Percentiles rank a stretch among this genome's conserved stretches.
These are phyloP conservation scores for Ceratopteris richardii DNA, from an alignment of 75 land plant genomes.

Conservation along the genomic window DNA sequence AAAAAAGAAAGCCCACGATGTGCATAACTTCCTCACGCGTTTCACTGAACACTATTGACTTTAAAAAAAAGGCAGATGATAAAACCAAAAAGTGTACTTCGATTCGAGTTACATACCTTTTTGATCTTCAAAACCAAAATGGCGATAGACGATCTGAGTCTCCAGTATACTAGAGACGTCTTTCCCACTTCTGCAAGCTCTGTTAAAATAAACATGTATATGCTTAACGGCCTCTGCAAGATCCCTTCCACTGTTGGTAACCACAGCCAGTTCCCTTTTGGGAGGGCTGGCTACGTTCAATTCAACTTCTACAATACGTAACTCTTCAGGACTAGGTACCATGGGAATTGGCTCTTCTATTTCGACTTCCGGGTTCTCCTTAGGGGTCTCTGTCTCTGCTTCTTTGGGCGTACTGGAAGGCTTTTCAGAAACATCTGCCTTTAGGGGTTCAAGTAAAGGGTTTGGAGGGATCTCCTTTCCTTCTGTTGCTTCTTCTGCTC, in stretches of 20 bases:
- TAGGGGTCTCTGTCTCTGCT: slow-evolving; percentile 5
- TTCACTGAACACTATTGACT: not conserved
- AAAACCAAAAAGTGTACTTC: slow-evolving; percentile 14
- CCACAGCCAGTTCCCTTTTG: not conserved
- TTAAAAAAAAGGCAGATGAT: not conserved
- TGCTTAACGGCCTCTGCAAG: slow-evolving; percentile 32
- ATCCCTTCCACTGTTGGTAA: not conserved
- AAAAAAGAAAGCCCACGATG: slow-evolving; percentile 15
- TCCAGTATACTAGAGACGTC: slow-evolving; percentile 71
- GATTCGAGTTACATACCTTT: slow-evolving; percentile 8
- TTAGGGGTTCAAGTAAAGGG: slow-evolving; percentile 1
- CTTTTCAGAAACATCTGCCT: slow-evolving; percentile 20
- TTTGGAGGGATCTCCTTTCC: too few relatives aligned
- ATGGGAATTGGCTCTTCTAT: not conserved
- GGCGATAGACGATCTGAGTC: slow-evolving; percentile 44
- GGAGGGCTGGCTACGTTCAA: not conserved
- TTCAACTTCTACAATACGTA: not conserved
- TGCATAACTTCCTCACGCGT: slow-evolving; percentile 16
- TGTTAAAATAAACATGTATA: slow-evolving; percentile 55
- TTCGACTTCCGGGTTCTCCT: not conserved
- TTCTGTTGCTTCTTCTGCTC: slow-evolving; percentile 12
- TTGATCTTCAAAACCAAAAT: slow-evolving; percentile 43
- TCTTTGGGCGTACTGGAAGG: slow-evolving; percentile 16
- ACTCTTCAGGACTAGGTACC: not conserved
- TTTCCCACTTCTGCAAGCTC: slow-evolving; percentile 59